Conservation (phyloP, 2,329 filamentous ascomycete species). For the Colletotrichum plurivorum region DNA sequence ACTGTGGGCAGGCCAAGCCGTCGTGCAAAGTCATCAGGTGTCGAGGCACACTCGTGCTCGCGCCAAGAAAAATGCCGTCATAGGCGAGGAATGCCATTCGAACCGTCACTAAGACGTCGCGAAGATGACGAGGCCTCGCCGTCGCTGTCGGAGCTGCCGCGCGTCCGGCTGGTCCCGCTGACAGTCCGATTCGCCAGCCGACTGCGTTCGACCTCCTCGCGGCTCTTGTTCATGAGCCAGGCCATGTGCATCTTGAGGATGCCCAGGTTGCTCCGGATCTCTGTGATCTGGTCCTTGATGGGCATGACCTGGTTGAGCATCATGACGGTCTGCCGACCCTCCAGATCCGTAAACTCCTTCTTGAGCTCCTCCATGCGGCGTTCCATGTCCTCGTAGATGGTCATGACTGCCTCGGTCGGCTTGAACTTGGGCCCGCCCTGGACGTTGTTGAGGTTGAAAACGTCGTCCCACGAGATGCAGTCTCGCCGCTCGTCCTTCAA, state of each 20-base stretch:
- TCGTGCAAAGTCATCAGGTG: background rate
- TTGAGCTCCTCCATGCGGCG: constrained; percentile 68
- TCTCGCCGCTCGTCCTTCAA: constrained; percentile 45
- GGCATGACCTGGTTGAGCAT: constrained; percentile 73
- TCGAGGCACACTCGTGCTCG: background rate
- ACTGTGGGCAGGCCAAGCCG: background rate
- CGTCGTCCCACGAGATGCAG: constrained; percentile 38
- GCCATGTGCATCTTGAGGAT: constrained; percentile 72
- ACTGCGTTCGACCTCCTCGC: constrained; percentile 57
- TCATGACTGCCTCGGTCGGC: constrained; percentile 42
- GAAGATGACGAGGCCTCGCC: constrained; percentile 39
- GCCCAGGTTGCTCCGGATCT: constrained; percentile 70
- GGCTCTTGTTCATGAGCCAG: constrained; percentile 68
- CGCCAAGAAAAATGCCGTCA: constrained; percentile 40
- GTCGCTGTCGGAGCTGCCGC: constrained; percentile 45
- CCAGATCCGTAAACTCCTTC: constrained; percentile 69
- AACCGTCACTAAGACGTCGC: constrained; percentile 48
- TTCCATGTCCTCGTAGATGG: constrained; percentile 42
- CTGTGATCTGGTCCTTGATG: constrained; percentile 74
- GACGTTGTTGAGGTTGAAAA: constrained; percentile 35
- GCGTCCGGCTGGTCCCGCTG: constrained; percentile 44
- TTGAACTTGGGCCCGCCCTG: constrained; percentile 37
- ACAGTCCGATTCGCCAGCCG: constrained; percentile 46
- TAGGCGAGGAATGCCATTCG: constrained; percentile 53
- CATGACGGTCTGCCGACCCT: constrained; percentile 72